Evolutionary conservation across 2,329 filamentous ascomycete species (phyloP).

Genomic region (Cercospora beticola): DNA sequence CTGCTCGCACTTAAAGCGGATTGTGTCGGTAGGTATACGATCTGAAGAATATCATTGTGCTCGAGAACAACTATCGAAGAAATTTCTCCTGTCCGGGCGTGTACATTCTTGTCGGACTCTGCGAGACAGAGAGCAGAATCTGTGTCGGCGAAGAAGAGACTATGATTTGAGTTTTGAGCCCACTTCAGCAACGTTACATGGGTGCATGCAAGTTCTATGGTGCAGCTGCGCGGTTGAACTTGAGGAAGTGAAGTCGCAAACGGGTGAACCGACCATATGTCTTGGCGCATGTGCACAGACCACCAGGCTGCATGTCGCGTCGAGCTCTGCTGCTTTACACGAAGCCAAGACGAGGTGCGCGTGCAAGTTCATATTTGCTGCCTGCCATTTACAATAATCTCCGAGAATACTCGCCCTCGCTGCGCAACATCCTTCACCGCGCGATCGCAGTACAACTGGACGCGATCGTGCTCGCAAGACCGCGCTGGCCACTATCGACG

Average conservation of each 20-base stretch:
- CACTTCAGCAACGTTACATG: background rate
- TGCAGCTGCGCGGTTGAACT: background rate
- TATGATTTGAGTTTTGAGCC: background rate
- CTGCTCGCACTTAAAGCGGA: background rate
- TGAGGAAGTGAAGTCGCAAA: background rate
- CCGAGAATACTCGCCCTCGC: background rate
- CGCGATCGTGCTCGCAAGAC: background rate
- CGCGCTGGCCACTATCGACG: background rate
- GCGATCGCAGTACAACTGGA: background rate
- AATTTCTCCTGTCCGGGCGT: background rate
- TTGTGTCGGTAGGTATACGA: background rate
- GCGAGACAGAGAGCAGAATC: background rate
- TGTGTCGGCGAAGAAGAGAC: background rate
- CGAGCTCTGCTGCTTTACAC: constrained; percentile 4
- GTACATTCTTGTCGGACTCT: background rate
- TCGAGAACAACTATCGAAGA: background rate
- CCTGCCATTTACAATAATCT: background rate
- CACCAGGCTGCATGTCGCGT: background rate
- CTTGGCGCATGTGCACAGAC: background rate
- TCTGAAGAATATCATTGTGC: background rate
- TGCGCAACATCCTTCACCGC: background rate
- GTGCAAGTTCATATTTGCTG: background rate
- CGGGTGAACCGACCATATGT: background rate
- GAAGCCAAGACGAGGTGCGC: background rate
- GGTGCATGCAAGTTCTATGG: background rate